A percentile compares a stretch with the other conserved stretches of the same genome.
These are phyloP conservation scores for Podospora pseudopauciseta DNA, from an alignment of 495 filamentous ascomycete genomes.

Conservation along the genomic window DNA sequence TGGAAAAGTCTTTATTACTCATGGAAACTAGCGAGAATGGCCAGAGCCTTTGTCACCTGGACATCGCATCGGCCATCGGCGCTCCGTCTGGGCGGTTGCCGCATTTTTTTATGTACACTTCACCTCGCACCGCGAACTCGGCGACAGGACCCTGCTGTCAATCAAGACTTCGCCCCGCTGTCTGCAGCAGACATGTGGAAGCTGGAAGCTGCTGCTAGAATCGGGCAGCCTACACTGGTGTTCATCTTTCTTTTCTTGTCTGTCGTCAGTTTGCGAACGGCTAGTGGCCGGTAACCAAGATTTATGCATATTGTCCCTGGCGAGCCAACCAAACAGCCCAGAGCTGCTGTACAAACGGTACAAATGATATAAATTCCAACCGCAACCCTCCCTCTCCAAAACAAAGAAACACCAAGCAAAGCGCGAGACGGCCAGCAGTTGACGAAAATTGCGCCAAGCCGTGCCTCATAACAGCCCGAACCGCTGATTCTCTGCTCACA, in stretches of 20 bases:
- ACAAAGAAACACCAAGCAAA: constrained; percentile 13
- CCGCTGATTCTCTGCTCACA: not conserved
- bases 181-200: not conserved
- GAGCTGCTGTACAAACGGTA: not conserved
- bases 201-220: constrained; percentile 1
- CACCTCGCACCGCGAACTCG: not conserved
- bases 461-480: not conserved
- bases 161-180: not conserved
- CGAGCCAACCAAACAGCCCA: not conserved
- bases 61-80: constrained; percentile 7
- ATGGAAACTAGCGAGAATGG: not conserved
- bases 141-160: not conserved
- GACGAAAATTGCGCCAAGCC: constrained; percentile 25
- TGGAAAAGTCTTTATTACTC: constrained; percentile 16
- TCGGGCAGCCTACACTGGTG: not conserved
- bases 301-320: not conserved
- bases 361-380: not conserved
- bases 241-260: not conserved
- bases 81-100: constrained; percentile 2
- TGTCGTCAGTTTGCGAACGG: not conserved
- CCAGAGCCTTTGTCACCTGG: constrained; percentile 16
- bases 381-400: not conserved
- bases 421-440: constrained; percentile 26
- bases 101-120: not conserved
- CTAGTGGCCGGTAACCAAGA: not conserved